Evolutionary conservation across 345 rosid species (phyloP), one percentile per base, ranked within the genome.

Genomic region (Cardiospermum halicacabum): DNA sequence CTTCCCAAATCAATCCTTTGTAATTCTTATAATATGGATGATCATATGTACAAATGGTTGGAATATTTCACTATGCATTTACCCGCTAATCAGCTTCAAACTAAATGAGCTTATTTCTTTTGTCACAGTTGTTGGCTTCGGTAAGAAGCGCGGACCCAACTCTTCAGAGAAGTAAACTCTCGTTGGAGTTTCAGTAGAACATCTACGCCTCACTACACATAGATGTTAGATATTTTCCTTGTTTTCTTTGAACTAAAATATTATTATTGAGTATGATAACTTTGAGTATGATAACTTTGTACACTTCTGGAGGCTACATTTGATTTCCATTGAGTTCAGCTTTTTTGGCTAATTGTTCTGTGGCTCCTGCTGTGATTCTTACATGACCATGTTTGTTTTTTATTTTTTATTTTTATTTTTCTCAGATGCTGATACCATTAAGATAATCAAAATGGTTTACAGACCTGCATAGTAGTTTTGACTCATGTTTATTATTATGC

Each of bases 101-200:
- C 2, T 56, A 7, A 22, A 22, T 7, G 21, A 31, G 16, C 30
- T 3, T 13, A n/a, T 54, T 66, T 30, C 10, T 67, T 36, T 49
- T 13, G 18, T 47, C 26, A 7, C 63, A 69, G 73, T 69, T 55
- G 73, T 69, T 32, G 73, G 73, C 24, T 69, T 69, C 19, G 73
- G 73, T 5, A 69, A 69, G 68, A 69, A 69, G 63, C 67, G 73
- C 0, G 73, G 73, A 62, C 73, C 73, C 53, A 69, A 69, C 63
- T 69, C 73, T 32, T 69, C 73, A 0, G 63, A 56, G 73, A 69
- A 69, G 73, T 69, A 55, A 69, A 59, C 49, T 45, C 19, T 28
- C 1, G 3, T 9, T 15, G 53, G 22, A 53, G 53, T 53, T 39
- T 25, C 27, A 37, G 40, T 53, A 37, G 21, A 51, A n/a, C n/a